Percentiles rank a stretch among this genome's conserved stretches.
Evolutionary conservation across 345 rosid genomes (phyloP).

Genomic region (Eucalyptus sp.): DNA sequence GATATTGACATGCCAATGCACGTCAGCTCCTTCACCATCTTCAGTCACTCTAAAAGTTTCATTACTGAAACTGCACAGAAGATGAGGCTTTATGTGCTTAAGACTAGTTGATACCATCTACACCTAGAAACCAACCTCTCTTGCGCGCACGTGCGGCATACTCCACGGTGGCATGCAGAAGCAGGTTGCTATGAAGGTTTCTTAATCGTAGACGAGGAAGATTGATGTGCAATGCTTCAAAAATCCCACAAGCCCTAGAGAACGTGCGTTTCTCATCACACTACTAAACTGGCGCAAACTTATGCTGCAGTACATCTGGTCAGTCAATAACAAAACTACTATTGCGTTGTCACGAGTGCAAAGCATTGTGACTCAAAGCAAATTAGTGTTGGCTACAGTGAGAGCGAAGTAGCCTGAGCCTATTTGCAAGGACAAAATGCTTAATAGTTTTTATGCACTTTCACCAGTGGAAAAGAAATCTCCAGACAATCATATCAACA

Average conservation of each 20-base stretch:
- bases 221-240: too few species aligned
- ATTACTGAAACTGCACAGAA: neutral
- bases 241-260: neutral
- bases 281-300: neutral
- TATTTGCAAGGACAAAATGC: neutral
- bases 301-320: neutral
- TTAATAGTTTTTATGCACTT: neutral
- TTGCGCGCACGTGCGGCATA: too few species aligned
- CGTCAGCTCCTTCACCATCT: neutral
- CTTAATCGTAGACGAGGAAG: too few species aligned
- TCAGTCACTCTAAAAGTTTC: neutral
- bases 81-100: neutral
- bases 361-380: neutral
- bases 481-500: neutral
- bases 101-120: too few species aligned
- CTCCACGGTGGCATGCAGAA: too few species aligned
- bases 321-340: neutral
- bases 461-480: neutral
- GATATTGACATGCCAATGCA: neutral
- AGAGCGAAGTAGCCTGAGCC: neutral
- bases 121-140: too few species aligned
- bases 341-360: accelerated
- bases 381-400: neutral
- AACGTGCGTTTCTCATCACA: neutral
- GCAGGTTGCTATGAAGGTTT: too few species aligned